Conservation (phyloP, 768 basidiomycete species). For the Leccinellum rugosiceps region DNA sequence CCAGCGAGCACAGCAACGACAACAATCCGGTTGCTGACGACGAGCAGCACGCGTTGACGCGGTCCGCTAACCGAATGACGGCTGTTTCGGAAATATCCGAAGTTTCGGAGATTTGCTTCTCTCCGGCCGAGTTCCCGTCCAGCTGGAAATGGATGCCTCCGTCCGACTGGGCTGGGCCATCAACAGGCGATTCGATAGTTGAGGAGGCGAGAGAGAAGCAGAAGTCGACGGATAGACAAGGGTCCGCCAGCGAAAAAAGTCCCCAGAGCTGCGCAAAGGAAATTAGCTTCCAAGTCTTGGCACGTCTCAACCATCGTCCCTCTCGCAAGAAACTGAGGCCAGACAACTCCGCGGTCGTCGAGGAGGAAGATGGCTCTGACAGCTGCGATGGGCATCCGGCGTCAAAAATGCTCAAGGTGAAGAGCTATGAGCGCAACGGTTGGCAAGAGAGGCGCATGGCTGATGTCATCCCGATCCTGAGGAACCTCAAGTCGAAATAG, state of each 20-base stretch:
- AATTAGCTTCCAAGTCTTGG: not conserved
- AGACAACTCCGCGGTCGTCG: not conserved
- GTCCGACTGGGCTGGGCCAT: slow-evolving; percentile 23
- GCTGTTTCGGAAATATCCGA: not conserved
- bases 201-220: not conserved
- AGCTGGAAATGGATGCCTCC: slow-evolving; percentile 23
- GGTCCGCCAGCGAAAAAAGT: not conserved
- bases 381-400: not conserved
- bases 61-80: not conserved
- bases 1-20: not conserved
- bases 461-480: slow-evolving; percentile 31
- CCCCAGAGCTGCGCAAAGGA: not conserved
- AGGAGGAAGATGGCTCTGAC: not conserved
- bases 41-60: not conserved
- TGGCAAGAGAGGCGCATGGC: slow-evolving; percentile 25
- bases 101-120: not conserved
- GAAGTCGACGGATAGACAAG: not conserved
- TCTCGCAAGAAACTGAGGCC: not conserved
- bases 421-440: slow-evolving; percentile 4
- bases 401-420: slow-evolving; percentile 13
- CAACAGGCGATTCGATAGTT: not conserved
- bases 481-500: slow-evolving; percentile 23
- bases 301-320: not conserved
- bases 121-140: not conserved
- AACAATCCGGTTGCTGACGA: not conserved